Base-by-base conservation (phyloP, 2,329 filamentous ascomycete genomes). In the Aquanectria penicillioides region DNA sequence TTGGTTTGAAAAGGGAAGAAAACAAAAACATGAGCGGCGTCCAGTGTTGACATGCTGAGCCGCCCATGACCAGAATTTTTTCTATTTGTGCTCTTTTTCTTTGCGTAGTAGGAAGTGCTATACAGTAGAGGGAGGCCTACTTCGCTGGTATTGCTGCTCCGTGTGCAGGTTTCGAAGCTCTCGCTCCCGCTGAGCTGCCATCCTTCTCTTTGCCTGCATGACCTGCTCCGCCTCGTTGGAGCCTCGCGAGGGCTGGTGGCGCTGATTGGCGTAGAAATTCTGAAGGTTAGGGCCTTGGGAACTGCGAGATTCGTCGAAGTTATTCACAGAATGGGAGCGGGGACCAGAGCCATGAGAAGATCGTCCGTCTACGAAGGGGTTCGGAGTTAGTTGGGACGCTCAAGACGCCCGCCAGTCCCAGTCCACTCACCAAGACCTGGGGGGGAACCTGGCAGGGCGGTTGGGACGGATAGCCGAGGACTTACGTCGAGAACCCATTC, bases 91-190 rank as follows among this genome's bases (percentile, higher is more conserved):
- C 67, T 70, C 64, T 66, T 71, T 64, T 67, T 60, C 67, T 71
- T 71, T 69, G 66, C 66, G 65, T 72, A 72, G 74, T 72, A 78
- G 74, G 71, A 71, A 73, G 65, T 83, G 86, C 86, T 89, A 90
- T 87, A 86, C 85, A 87, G 86, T 84, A 85, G 86, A 86, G 86
- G 88, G 86, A 79, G 88, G 88, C 91, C 88, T 92, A 98, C 95
- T 97, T 92, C 94, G 90, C 85, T 98, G 97, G 83, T 97, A 98
- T 88, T 99, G 95, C 87, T 99, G 95, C 87, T 99, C 95, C 82
- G 97, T 96, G 83, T 99, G 95, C 82, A 98, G 97, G 82, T 98
- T 99, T 80, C 95, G 93, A 79, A 99, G 89, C 84, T 99, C 95
- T 80, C 94, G 92, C 85, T 99, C 95, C 80, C 95, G 92, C 83